Conservation (phyloP, 371 early-diverging fungal genomes). For the Synchytrium microbalum region DNA sequence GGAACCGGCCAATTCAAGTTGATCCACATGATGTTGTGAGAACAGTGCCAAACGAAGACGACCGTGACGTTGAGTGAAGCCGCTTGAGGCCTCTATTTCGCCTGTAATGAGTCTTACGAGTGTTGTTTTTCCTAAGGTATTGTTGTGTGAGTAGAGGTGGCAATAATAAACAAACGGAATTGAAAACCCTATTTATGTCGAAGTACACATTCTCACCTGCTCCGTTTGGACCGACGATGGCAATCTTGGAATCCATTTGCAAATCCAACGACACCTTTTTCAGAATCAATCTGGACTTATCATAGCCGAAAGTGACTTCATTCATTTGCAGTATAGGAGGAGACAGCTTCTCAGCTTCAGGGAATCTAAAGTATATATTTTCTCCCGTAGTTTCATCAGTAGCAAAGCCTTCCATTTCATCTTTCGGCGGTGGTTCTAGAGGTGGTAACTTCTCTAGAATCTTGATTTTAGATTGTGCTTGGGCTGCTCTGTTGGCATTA, state of each 20-base stretch:
- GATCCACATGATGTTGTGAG: slow-evolving; percentile 97
- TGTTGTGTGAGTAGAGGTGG: neutral
- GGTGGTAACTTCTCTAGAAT: slow-evolving; percentile 94
- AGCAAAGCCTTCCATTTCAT: slow-evolving; percentile 53
- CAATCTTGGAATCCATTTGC: slow-evolving; percentile 93
- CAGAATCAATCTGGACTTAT: slow-evolving; percentile 57
- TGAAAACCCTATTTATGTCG: slow-evolving; percentile 5
- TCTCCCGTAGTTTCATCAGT: slow-evolving; percentile 52
- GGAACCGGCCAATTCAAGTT: slow-evolving; percentile 65
- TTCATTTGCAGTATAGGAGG: slow-evolving; percentile 87
- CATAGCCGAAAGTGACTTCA: slow-evolving; percentile 85
- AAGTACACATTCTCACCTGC: slow-evolving; percentile 27
- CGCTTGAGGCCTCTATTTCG: slow-evolving; percentile 63
- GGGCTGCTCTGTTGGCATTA: slow-evolving; percentile 96
- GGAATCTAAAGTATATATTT: slow-evolving; percentile 84
- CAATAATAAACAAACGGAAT: slow-evolving; percentile 26
- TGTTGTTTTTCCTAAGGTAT: slow-evolving; percentile 59
- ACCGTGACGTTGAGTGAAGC: slow-evolving; percentile 84
- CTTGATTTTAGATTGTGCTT: slow-evolving; percentile 97
- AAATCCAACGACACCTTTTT: slow-evolving; percentile 80
- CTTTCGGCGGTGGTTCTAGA: slow-evolving; percentile 67
- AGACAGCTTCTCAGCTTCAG: slow-evolving; percentile 71
- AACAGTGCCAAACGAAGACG: slow-evolving; percentile 76
- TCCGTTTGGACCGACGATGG: slow-evolving; percentile 76
- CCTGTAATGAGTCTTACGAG: slow-evolving; percentile 87